Conservation (phyloP, 164 flowering plant genomes). For the Akebia trifoliata region DNA sequence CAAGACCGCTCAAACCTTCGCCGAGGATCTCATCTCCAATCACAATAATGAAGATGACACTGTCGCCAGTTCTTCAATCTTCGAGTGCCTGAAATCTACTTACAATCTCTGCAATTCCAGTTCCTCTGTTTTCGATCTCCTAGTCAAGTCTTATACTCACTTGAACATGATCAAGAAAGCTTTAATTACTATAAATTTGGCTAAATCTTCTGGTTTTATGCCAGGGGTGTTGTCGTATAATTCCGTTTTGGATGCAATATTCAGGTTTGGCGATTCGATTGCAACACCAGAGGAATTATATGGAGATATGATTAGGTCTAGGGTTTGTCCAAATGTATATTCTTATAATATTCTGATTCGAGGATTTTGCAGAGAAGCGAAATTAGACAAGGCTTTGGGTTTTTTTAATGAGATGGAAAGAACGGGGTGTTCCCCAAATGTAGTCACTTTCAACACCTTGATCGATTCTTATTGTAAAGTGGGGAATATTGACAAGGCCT, state of each 20-base stretch:
- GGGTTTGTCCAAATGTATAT: constrained; percentile 66
- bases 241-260: constrained; percentile 53
- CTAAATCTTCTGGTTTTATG: constrained; percentile 61
- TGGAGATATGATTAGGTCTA: constrained; percentile 41
- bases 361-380: constrained; percentile 48
- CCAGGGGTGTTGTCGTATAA: constrained; percentile 81
- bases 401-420: constrained; percentile 58
- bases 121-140: constrained; percentile 75
- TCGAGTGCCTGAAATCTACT: constrained; percentile 47
- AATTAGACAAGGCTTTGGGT: constrained; percentile 51
- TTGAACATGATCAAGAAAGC: constrained; percentile 48
- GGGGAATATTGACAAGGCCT: constrained; percentile 45
- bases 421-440: constrained; percentile 69
- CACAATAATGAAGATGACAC: constrained; percentile 13
- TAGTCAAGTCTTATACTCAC: constrained; percentile 59
- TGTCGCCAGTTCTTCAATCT: constrained; percentile 30
- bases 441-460: constrained; percentile 76
- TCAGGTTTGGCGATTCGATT: constrained; percentile 26
- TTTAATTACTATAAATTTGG: constrained; percentile 37
- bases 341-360: constrained; percentile 72
- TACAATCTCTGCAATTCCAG: constrained; percentile 44
- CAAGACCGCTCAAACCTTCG: constrained; percentile 51
- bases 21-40: constrained; percentile 37
- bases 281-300: constrained; percentile 38
- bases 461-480: constrained; percentile 59